These are phyloP conservation scores for Corymbia maculata DNA, from an alignment of 345 rosid genomes.

Conservation along the genomic window DNA sequence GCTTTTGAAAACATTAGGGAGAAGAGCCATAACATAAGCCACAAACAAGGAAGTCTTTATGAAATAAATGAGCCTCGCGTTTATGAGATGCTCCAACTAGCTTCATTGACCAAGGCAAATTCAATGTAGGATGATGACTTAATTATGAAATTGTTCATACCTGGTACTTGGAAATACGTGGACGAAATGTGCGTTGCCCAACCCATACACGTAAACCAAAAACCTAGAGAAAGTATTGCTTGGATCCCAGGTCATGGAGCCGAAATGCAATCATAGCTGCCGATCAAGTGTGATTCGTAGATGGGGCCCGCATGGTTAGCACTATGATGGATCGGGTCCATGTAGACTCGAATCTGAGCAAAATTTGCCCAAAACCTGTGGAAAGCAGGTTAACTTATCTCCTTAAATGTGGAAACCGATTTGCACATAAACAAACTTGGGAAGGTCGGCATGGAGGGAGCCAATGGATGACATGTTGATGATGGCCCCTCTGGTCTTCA, in stretches of 20 bases:
- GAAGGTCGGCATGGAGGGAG: neutral
- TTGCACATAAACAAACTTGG: neutral
- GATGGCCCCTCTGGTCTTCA: no score
- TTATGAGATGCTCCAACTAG: no score
- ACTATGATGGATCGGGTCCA: neutral
- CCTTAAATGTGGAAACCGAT: neutral
- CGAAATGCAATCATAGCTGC: no score
- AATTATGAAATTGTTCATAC: neutral
- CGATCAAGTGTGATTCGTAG: neutral
- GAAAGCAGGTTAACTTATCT: neutral
- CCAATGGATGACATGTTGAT: neutral
- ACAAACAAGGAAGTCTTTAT: no score
- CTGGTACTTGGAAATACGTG: no score
- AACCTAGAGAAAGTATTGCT: no score
- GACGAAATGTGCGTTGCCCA: no score
- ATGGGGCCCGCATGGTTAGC: neutral
- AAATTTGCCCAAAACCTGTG: neutral
- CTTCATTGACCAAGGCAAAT: no score
- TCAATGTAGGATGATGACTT: neutral
- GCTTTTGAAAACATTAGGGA: no score
- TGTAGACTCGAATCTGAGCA: no score
- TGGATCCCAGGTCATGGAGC: neutral
- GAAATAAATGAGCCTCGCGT: no score
- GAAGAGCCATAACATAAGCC: no score
- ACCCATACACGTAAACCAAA: neutral